Evolutionary conservation across 2,329 filamentous ascomycete species (phyloP).

Genomic region (Coleophoma eucalyptorum): DNA sequence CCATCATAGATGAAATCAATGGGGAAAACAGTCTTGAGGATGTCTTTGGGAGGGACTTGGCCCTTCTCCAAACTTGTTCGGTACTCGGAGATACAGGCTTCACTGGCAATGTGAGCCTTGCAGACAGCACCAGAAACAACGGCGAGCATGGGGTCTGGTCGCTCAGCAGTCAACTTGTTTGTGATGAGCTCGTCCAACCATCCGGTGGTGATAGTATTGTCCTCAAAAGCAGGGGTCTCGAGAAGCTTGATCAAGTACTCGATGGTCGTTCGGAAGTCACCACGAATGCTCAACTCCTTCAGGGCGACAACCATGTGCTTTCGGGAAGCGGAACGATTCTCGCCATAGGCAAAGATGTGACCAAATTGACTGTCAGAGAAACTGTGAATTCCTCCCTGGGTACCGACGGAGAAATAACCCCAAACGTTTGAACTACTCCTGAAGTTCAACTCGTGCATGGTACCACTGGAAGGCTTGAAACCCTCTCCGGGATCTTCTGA

Average conservation of each 20-base stretch:
- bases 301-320: constrained; percentile 99
- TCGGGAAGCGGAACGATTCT: constrained; percentile 91
- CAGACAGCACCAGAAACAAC: constrained; percentile 92
- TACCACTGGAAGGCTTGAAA: constrained; percentile 98
- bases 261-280: constrained; percentile 97
- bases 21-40: constrained; percentile 95
- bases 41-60: constrained; percentile 93
- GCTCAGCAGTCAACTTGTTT: constrained; percentile 94
- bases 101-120: constrained; percentile 92
- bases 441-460: constrained; percentile 99
- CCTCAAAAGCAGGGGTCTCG: constrained; percentile 96
- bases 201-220: constrained; percentile 98
- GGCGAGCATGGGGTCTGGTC: constrained; percentile 90
- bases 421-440: constrained; percentile 97
- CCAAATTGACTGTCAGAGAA: constrained; percentile 99
- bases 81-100: constrained; percentile 84
- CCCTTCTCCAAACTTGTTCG: constrained; percentile 88
- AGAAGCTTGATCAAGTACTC: constrained; percentile 99
- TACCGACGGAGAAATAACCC: constrained; percentile 99
- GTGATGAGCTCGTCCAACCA: constrained; percentile 99
- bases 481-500: constrained; percentile 98
- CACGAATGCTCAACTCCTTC: constrained; percentile 98
- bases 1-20: constrained; percentile 99
- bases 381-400: constrained; percentile 94
- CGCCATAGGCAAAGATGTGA: constrained; percentile 98